phyloP scores from a whole-genome alignment of 768 basidiomycete species.

The Pleurotus platypus region DNA sequence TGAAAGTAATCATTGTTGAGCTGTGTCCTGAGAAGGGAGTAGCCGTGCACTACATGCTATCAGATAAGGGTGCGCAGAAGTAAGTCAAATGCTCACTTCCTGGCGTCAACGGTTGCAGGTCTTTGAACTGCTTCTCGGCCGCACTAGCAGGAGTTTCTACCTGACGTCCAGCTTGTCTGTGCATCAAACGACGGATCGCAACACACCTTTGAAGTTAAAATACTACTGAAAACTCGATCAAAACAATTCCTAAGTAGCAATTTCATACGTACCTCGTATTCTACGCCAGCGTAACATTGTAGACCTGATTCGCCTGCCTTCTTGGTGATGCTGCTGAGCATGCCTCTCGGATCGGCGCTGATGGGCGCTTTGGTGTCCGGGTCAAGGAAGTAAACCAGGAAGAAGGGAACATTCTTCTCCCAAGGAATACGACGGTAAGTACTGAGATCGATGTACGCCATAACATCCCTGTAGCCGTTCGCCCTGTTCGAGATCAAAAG shows the following conservation, averaged over 20 bases:
- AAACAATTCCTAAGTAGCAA: background rate
- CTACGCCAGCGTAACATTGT: constrained; percentile 80
- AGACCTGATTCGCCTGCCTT: constrained; percentile 45
- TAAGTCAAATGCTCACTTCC: constrained; percentile 64
- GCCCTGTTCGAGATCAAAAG: constrained; percentile 85
- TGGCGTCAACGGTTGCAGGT: constrained; percentile 79
- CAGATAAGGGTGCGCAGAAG: background rate
- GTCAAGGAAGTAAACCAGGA: constrained; percentile 87
- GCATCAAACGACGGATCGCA: background rate
- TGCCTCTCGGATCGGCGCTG: constrained; percentile 82
- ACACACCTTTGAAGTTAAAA: constrained; percentile 83
- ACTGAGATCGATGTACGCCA: constrained; percentile 82
- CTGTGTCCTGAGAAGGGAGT: constrained; percentile 88
- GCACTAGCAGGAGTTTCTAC: constrained; percentile 77
- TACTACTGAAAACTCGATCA: constrained; percentile 44
- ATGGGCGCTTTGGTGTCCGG: constrained; percentile 80
- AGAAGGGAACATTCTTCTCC: constrained; percentile 91
- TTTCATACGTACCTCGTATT: constrained; percentile 74
- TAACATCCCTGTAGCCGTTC: constrained; percentile 90
- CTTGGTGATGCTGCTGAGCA: constrained; percentile 57
- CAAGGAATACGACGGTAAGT: constrained; percentile 88
- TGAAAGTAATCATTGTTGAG: constrained; percentile 88
- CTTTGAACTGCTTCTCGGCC: constrained; percentile 73
- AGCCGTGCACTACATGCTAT: constrained; percentile 80
- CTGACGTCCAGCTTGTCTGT: constrained; percentile 7